These are phyloP conservation scores for Blastobotrys peoriensis DNA, from an alignment of 805 yeast species.

Conservation along the genomic window DNA sequence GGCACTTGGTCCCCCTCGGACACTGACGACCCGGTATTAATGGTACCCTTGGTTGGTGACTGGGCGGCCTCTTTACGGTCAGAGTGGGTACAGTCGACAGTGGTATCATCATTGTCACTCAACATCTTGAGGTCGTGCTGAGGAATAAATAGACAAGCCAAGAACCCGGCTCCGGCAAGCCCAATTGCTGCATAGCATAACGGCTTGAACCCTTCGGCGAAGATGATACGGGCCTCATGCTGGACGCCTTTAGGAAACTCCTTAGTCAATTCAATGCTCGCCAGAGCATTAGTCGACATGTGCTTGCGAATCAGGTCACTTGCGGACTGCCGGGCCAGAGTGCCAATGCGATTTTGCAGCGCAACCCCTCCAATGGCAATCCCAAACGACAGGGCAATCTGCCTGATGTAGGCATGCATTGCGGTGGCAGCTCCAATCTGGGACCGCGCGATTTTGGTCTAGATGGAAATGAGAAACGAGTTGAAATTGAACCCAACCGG, in stretches of 20 bases:
- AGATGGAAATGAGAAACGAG: slow-evolving; percentile 41
- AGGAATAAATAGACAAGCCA: slow-evolving; percentile 16
- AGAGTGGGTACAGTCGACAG: no score
- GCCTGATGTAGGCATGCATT: slow-evolving; percentile 38
- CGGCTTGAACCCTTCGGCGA: background rate
- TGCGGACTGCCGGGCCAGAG: slow-evolving; percentile 21
- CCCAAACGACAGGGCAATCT: slow-evolving; percentile 33
- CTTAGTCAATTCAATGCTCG: slow-evolving; percentile 13
- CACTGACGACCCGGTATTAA: no score
- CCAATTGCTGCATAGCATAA: slow-evolving; percentile 7
- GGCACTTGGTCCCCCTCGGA: no score
- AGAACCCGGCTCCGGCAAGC: slow-evolving; percentile 16
- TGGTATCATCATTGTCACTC: background rate
- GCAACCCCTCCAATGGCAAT: slow-evolving; percentile 41
- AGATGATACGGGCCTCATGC: slow-evolving; percentile 8
- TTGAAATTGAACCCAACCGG: slow-evolving; percentile 46
- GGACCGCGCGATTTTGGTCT: slow-evolving; percentile 45
- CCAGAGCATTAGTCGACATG: slow-evolving; percentile 13
- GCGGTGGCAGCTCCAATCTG: slow-evolving; percentile 46
- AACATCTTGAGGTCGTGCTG: slow-evolving; percentile 17
- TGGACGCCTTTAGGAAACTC: slow-evolving; percentile 7
- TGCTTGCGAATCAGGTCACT: slow-evolving; percentile 4
- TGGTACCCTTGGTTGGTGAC: background rate
- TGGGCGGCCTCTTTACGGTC: no score
- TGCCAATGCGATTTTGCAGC: slow-evolving; percentile 38